These are phyloP conservation scores for Sambucus nigra DNA, from an alignment of 129 eudicot species.

Conservation along the genomic window DNA sequence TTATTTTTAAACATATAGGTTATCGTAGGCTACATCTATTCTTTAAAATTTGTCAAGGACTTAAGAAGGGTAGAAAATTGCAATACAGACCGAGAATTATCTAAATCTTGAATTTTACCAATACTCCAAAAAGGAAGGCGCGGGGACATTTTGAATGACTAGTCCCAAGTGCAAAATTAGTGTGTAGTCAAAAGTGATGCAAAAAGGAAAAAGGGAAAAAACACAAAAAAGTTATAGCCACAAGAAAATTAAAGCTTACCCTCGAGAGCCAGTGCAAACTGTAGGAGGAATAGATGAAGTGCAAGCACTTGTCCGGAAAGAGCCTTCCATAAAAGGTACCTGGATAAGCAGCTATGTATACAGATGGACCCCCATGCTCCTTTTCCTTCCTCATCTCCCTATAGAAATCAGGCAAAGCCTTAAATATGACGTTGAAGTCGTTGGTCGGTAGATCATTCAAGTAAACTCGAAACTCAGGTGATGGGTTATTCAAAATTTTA, in stretches of 20 bases:
- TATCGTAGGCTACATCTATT: too few species aligned
- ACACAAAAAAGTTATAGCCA: neutral
- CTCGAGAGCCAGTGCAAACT: conserved; percentile 95
- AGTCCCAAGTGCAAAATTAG: too few species aligned
- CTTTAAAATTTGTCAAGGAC: too few species aligned
- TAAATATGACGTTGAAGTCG: conserved; percentile 81
- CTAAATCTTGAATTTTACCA: too few species aligned
- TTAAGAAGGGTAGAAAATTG: too few species aligned
- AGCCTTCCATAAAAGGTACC: conserved; percentile 76
- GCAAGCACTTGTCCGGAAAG: conserved; percentile 68
- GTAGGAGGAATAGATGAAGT: conserved; percentile 80
- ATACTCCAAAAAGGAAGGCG: too few species aligned
- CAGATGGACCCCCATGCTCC: conserved; percentile 14
- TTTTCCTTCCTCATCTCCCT: conserved; percentile 24
- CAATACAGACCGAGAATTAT: too few species aligned
- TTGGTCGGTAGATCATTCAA: conserved; percentile 83
- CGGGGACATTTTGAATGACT: too few species aligned
- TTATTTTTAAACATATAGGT: too few species aligned
- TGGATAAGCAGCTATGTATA: conserved; percentile 79
- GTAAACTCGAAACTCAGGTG: conserved; percentile 58
- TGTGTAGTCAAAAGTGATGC: neutral
- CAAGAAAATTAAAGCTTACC: conserved; percentile 25
- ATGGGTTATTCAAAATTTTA: conserved; percentile 12
- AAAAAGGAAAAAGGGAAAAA: neutral
- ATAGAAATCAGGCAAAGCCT: conserved; percentile 56